These are phyloP conservation scores for Lasiodiplodia citricola DNA, from an alignment of 2,329 filamentous ascomycete species.

Conservation along the genomic window DNA sequence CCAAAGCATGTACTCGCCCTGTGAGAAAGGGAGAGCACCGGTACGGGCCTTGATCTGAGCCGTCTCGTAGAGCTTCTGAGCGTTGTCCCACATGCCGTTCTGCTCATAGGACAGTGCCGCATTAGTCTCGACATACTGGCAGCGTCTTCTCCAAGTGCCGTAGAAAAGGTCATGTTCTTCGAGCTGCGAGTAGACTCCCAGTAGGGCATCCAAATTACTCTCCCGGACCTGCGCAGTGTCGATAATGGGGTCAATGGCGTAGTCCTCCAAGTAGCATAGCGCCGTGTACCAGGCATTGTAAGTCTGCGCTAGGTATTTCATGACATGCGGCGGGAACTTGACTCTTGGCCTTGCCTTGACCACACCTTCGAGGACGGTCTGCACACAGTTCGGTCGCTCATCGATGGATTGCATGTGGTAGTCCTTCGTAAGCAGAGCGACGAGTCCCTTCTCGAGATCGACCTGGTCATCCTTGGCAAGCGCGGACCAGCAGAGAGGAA, in stretches of 20 bases:
- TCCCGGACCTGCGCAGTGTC: conserved; percentile 86
- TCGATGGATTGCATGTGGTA: conserved; percentile 95
- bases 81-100: conserved; percentile 99
- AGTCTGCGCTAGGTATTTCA: conserved; percentile 92
- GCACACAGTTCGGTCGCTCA: conserved; percentile 92
- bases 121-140: conserved; percentile 97
- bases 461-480: conserved; percentile 84
- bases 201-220: conserved; percentile 93
- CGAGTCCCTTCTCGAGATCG: conserved; percentile 89
- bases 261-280: conserved; percentile 85
- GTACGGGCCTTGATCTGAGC: conserved; percentile 97
- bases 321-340: conserved; percentile 91
- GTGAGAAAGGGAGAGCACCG: conserved; percentile 93
- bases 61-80: conserved; percentile 93
- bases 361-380: conserved; percentile 86
- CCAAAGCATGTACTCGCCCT: conserved; percentile 98
- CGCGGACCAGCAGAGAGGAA: conserved; percentile 93
- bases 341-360: conserved; percentile 84
- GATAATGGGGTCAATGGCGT: conserved; percentile 80
- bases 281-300: conserved; percentile 99
- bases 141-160: conserved; percentile 92
- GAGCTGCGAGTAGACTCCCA: conserved; percentile 86
- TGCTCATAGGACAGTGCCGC: conserved; percentile 97
- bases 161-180: conserved; percentile 98
- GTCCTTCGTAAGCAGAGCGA: conserved; percentile 90